A percentile compares a stretch with the other conserved stretches of the same genome.
phyloP scores from a whole-genome alignment of 768 basidiomycete species.

The Epithele typhae region DNA sequence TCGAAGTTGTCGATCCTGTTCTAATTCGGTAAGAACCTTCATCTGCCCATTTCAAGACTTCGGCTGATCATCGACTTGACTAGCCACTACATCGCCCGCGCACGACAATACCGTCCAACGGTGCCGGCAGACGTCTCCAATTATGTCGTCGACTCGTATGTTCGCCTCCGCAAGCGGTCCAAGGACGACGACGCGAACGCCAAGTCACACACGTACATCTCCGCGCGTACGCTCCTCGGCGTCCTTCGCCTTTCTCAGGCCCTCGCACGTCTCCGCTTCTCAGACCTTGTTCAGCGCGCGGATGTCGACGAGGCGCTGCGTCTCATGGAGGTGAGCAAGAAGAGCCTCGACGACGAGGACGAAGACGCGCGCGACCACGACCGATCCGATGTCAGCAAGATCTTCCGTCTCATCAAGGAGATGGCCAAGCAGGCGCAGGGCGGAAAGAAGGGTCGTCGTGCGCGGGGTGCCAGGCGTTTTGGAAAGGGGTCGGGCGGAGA shows the following conservation, averaged over 20 bases:
- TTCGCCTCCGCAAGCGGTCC: constrained; percentile 87
- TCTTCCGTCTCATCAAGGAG: constrained; percentile 87
- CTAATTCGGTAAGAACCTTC: constrained; percentile 69
- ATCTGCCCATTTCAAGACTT: neutral
- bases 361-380: constrained; percentile 63
- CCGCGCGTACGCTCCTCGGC: constrained; percentile 91
- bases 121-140: constrained; percentile 85
- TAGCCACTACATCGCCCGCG: constrained; percentile 93
- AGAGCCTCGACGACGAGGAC: constrained; percentile 78
- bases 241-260: constrained; percentile 94
- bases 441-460: constrained; percentile 30
- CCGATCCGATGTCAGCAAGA: constrained; percentile 73
- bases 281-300: constrained; percentile 69
- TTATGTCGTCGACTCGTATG: constrained; percentile 94
- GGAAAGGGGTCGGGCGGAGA: constrained; percentile 70
- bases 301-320: constrained; percentile 97
- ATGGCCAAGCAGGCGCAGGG: constrained; percentile 49
- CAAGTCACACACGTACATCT: constrained; percentile 91
- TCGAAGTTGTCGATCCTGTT: constrained; percentile 79
- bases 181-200: constrained; percentile 88
- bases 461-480: constrained; percentile 46
- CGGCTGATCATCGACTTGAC: neutral
- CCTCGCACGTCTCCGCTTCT: constrained; percentile 85
- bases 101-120: constrained; percentile 83
- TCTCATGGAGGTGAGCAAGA: constrained; percentile 96